These are phyloP conservation scores for Ogataea pini DNA, from an alignment of 805 yeast genomes.

Conservation along the genomic window DNA sequence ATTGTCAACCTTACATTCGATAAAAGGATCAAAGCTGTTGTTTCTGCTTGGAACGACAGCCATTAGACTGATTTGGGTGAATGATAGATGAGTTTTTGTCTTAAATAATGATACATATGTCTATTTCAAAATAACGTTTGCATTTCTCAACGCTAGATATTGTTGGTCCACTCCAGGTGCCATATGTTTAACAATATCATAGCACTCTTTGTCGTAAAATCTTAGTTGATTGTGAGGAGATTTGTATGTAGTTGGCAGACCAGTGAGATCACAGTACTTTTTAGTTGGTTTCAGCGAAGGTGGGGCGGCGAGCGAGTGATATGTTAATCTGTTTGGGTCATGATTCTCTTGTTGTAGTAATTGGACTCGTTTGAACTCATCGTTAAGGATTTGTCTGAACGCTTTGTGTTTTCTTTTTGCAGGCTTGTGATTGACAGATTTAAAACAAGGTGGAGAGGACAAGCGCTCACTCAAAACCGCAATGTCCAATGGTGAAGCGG, in stretches of 20 bases:
- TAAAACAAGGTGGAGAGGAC: conserved; percentile 54
- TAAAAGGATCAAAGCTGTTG: conserved; percentile 27
- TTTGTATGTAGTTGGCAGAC: conserved; percentile 75
- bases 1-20: conserved; percentile 36
- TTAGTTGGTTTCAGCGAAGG: conserved; percentile 81
- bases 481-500: conserved; percentile 10
- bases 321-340: conserved; percentile 56
- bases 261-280: conserved; percentile 92
- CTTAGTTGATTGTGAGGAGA: conserved; percentile 74
- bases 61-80: conserved; percentile 8
- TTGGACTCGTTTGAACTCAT: conserved; percentile 71
- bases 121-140: conserved; percentile 74
- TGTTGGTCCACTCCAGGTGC: conserved; percentile 93
- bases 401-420: conserved; percentile 71
- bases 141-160: conserved; percentile 82
- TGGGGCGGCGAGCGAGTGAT: conserved; percentile 74
- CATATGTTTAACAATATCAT: conserved; percentile 71
- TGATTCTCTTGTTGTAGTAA: conserved; percentile 36
- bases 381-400: conserved; percentile 67
- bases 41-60: conserved; percentile 26
- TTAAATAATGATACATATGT: too few species aligned
- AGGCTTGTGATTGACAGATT: conserved; percentile 51
- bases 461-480: conserved; percentile 39
- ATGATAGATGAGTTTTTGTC: too few species aligned
- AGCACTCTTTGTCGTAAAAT: conserved; percentile 82